Evolutionary conservation across 371 early-diverging fungal genomes (phyloP).

Genomic region (Synchytrium microbalum): DNA sequence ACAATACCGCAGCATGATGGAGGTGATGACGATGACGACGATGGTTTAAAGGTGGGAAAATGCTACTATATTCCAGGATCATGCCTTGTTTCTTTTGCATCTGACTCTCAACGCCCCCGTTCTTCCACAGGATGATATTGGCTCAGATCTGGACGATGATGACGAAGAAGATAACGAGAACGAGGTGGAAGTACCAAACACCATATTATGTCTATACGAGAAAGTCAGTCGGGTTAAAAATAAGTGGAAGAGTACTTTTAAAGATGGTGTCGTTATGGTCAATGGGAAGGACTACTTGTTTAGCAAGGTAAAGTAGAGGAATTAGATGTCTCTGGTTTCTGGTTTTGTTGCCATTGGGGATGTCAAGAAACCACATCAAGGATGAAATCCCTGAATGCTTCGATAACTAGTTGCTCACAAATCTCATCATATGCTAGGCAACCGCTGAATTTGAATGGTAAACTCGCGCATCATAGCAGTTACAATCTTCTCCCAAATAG

Average conservation of each 20-base stretch:
- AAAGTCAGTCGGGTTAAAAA: conserved; percentile 92
- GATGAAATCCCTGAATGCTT: background rate
- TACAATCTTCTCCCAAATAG: background rate
- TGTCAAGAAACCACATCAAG: background rate
- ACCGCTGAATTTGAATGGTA: conserved; percentile 95
- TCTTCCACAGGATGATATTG: conserved; percentile 56
- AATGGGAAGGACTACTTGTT: conserved; percentile 93
- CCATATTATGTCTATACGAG: conserved; percentile 91
- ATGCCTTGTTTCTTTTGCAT: background rate
- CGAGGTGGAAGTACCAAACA: conserved; percentile 69
- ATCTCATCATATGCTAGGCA: conserved; percentile 32
- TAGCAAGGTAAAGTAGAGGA: conserved; percentile 56
- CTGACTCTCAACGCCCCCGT: background rate
- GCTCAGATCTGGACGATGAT: conserved; percentile 67
- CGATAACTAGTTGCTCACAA: background rate
- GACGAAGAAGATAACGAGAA: conserved; percentile 64
- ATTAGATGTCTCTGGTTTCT: background rate
- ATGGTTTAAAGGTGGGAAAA: conserved; percentile 9
- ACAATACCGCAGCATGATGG: conserved; percentile 28
- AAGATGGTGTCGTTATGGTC: conserved; percentile 89
- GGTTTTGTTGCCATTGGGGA: background rate
- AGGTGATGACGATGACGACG: conserved; percentile 14
- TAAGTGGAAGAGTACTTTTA: conserved; percentile 93
- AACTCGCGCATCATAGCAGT: conserved; percentile 5
- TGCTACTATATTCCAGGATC: conserved; percentile 10